Base-by-base conservation (phyloP, 805 yeast genomes). In the Starmerella gropengiesseri region DNA sequence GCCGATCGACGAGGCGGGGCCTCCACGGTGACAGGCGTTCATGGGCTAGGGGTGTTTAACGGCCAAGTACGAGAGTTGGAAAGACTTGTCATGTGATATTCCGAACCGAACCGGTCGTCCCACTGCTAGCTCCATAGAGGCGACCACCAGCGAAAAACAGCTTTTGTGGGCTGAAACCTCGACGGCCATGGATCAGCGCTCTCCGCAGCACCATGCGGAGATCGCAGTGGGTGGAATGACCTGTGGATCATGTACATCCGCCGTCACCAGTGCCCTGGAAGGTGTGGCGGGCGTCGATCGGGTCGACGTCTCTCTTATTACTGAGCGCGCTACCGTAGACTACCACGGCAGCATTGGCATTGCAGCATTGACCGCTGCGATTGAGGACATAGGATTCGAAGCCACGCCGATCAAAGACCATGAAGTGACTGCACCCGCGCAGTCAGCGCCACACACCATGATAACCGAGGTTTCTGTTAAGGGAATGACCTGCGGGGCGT, bases 401-500 rank as follows among this genome's bases (percentile, higher is more conserved):
- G 76, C 75, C 6, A 37, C 34, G 37, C 17, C 46, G 16, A 20
- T 53, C 7, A 22, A 23, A 21, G 8, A 13, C 23, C 30, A 38
- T 8, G 32, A 36, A 11, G 7, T 34, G 20, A 3, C 16, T 8
- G 25, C 29, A 14, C 12, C 16, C n/a, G 17, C 30, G 11, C 7
- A 7, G n/a, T 14, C 37, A 18, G 25, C 7, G 26, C 28, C 7
- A 3, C 28, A 20, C 1, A 25, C 19, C 20, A 29, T 28, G 13
- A 47, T 33, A 11, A 22, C 54, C 23, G 53, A 49, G 33, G 38
- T 61, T 32, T 42, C 59, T 4, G 64, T 80, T 1, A 60, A 64
- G 13, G 96, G 96, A 2, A 89, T 87, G 96, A 87, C 97, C 2
- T 89, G 96, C 57, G 79, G 91, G 2, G 73, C 94, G 1, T 89